Percentiles rank a stretch among this genome's conserved stretches.
Conservation (phyloP, 768 basidiomycete genomes). For the Candolleomyces eurysporus region DNA sequence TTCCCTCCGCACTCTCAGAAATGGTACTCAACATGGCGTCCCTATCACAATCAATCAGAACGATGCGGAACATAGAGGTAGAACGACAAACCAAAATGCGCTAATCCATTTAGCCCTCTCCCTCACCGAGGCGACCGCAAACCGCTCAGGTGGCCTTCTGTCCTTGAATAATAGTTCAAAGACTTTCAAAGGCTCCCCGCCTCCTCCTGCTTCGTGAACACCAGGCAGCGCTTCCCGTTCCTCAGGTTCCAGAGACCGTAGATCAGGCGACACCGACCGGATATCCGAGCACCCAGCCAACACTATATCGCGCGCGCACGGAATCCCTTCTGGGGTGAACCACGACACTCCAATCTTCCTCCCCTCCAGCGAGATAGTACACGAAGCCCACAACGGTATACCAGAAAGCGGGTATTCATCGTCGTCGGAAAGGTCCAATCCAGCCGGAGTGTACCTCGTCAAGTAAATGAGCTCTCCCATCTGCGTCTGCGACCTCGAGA, state of each 20-base stretch:
- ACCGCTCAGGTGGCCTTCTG: conserved; percentile 50
- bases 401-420: too few species aligned
- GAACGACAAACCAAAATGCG: conserved; percentile 58
- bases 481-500: conserved; percentile 7
- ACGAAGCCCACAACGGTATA: conserved; percentile 5
- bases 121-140: conserved; percentile 58
- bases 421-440: background rate
- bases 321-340: conserved; percentile 11
- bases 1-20: background rate
- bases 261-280: conserved; percentile 45
- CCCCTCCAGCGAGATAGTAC: conserved; percentile 10
- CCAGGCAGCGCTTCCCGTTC: conserved; percentile 44
- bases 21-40: conserved; percentile 50
- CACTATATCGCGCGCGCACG: conserved; percentile 44
- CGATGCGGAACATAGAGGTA: too few species aligned
- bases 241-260: conserved; percentile 36
- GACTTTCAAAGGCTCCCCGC: conserved; percentile 45
- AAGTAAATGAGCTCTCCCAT: conserved; percentile 6
- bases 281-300: conserved; percentile 60
- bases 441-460: background rate
- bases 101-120: conserved; percentile 75
- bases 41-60: conserved; percentile 36
- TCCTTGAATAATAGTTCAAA: conserved; percentile 64
- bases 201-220: conserved; percentile 8
- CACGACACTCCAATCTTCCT: conserved; percentile 12